A percentile compares a stretch with the other conserved stretches of the same genome.
These are phyloP conservation scores for Tetrastigma voinierianum DNA, from an alignment of 164 flowering plant species.

Conservation along the genomic window DNA sequence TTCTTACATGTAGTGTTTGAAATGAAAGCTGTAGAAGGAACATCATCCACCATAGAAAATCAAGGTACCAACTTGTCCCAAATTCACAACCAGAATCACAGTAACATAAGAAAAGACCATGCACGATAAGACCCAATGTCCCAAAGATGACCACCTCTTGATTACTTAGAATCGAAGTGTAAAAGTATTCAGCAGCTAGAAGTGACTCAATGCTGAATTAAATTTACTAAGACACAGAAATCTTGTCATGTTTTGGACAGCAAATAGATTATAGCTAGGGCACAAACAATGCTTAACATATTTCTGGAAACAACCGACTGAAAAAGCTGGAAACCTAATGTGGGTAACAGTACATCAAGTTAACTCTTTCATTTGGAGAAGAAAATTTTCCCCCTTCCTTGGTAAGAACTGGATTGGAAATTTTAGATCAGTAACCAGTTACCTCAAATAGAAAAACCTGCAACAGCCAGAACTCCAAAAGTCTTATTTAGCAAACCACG, in stretches of 20 bases:
- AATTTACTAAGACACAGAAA: too few species aligned
- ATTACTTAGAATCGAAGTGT: too few species aligned
- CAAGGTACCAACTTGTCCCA: too few species aligned
- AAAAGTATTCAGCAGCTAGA: too few species aligned
- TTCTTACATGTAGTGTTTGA: too few species aligned
- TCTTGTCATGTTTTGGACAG: not conserved
- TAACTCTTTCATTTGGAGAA: not conserved
- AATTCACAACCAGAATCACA: too few species aligned
- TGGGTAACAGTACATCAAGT: not conserved
- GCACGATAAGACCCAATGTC: too few species aligned
- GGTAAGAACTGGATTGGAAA: constrained; percentile 30
- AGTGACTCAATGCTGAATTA: too few species aligned
- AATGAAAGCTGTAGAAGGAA: too few species aligned
- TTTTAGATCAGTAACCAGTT: constrained; percentile 60
- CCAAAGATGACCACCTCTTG: too few species aligned
- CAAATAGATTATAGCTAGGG: not conserved
- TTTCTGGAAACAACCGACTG: not conserved
- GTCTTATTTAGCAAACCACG: constrained; percentile 48
- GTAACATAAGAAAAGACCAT: too few species aligned
- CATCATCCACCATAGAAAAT: too few species aligned
- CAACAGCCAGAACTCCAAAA: constrained; percentile 58
- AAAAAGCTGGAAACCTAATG: not conserved
- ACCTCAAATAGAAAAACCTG: constrained; percentile 61
- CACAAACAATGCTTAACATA: not conserved
- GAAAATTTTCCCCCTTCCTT: constrained; percentile 10